Percentiles rank a stretch among this genome's conserved stretches.
Evolutionary conservation across 345 rosid genomes (phyloP).

Genomic region (Syzygium aqueum): DNA sequence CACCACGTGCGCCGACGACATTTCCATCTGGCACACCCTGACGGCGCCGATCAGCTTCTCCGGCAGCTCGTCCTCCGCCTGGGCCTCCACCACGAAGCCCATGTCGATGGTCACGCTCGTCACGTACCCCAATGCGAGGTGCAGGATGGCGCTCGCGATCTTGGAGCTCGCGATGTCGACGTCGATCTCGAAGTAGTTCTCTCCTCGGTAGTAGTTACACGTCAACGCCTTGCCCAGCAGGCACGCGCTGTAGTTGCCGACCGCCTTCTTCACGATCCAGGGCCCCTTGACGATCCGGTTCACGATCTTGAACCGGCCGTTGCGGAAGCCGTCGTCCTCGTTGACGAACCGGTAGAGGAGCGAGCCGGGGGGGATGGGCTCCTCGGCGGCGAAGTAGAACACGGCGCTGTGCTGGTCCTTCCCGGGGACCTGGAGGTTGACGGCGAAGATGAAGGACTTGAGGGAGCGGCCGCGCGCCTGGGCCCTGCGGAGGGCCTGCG

Average conservation of each 20-base stretch:
- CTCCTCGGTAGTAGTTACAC: slow-evolving; percentile 72
- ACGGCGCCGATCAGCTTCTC: slow-evolving; percentile 76
- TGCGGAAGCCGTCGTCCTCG: slow-evolving; percentile 68
- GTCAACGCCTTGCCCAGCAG: slow-evolving; percentile 75
- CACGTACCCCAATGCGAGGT: slow-evolving; percentile 70
- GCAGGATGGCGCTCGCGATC: slow-evolving; percentile 63
- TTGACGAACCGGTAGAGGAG: slow-evolving; percentile 63
- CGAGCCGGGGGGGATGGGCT: slow-evolving; percentile 53
- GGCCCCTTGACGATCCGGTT: slow-evolving; percentile 90
- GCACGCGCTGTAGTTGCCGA: slow-evolving; percentile 77
- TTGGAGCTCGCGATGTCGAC: slow-evolving; percentile 75
- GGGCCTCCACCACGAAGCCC: slow-evolving; percentile 84
- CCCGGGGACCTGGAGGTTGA: slow-evolving; percentile 85
- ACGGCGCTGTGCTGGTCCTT: slow-evolving; percentile 82
- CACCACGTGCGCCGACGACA: slow-evolving; percentile 59
- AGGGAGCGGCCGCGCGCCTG: slow-evolving; percentile 52
- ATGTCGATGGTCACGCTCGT: slow-evolving; percentile 74
- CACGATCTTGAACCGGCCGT: slow-evolving; percentile 85
- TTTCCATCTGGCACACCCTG: slow-evolving; percentile 87
- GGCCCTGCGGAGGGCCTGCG: slow-evolving; percentile 44
- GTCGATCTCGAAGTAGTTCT: slow-evolving; percentile 77
- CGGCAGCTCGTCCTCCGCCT: slow-evolving; percentile 74
- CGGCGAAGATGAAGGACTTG: slow-evolving; percentile 69
- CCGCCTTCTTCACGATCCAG: slow-evolving; percentile 75
- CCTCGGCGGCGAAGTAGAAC: slow-evolving; percentile 76